These are phyloP conservation scores for Corymbia calophylla DNA, from an alignment of 441 rosid species.

Conservation along the genomic window DNA sequence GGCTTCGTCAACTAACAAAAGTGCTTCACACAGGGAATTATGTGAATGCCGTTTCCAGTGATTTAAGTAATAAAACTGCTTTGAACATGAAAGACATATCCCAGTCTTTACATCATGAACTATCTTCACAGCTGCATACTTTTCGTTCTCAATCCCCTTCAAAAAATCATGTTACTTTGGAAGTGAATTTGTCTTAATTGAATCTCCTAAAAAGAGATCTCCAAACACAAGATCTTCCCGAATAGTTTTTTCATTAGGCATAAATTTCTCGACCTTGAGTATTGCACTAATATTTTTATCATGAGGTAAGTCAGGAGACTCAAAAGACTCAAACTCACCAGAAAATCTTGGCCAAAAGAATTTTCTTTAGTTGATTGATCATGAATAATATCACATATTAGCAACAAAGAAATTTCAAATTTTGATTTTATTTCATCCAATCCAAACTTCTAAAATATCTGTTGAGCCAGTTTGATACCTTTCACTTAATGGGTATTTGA, in stretches of 20 bases:
- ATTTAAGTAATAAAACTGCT: background rate
- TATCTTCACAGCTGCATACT: background rate
- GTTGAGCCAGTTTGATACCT: background rate
- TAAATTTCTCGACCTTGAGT: background rate
- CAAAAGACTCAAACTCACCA: background rate
- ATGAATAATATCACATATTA: background rate
- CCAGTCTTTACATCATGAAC: background rate
- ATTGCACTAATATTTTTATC: background rate
- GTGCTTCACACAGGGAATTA: background rate
- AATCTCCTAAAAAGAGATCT: background rate
- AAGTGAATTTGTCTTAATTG: background rate
- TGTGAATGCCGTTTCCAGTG: background rate
- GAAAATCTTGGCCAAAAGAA: background rate
- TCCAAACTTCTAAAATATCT: background rate
- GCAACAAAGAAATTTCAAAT: background rate
- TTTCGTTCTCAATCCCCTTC: background rate
- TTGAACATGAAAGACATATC: background rate
- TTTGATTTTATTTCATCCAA: background rate
- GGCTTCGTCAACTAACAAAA: background rate
- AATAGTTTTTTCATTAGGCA: background rate
- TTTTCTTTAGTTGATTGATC: background rate
- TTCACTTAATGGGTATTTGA: background rate
- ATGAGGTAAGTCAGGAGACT: background rate
- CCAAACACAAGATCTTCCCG: background rate
- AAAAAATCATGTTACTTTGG: background rate